Percentiles rank a stretch among this genome's conserved stretches.
phyloP scores from a whole-genome alignment of 768 basidiomycete genomes.

The Trametes villosa region DNA sequence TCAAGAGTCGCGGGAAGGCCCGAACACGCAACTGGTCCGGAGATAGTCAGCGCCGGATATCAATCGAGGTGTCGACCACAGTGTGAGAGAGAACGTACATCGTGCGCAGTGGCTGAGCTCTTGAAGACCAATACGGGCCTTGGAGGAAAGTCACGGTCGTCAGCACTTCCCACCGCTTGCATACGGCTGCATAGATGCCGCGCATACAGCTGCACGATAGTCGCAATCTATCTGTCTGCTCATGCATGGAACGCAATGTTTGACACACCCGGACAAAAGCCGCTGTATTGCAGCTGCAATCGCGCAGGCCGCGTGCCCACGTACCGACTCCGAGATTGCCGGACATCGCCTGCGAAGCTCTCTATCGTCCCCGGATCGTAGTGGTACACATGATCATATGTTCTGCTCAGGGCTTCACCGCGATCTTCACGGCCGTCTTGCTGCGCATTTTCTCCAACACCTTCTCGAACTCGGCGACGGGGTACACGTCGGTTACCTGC shows the following conservation, averaged over 20 bases:
- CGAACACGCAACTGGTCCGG: no score
- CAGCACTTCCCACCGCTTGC: background rate
- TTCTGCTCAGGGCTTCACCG: conserved; percentile 47
- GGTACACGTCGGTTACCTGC: conserved; percentile 60
- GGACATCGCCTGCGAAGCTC: no score
- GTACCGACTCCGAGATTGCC: background rate
- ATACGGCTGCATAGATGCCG: background rate
- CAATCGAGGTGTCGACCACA: no score
- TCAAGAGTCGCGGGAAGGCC: no score
- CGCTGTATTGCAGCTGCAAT: background rate
- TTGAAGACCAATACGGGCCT: no score
- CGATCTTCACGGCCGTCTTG: conserved; percentile 55
- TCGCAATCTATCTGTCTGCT: background rate
- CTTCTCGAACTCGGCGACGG: conserved; percentile 62
- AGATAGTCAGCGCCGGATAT: no score
- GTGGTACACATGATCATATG: no score
- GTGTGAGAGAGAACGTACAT: no score
- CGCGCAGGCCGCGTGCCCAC: background rate
- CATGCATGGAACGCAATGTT: background rate
- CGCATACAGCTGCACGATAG: background rate
- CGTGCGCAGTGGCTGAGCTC: no score
- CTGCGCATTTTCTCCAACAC: conserved; percentile 71
- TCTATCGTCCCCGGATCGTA: no score
- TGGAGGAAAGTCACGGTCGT: no score
- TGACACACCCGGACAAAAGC: background rate